Evolutionary conservation across 179 eudicot genomes (phyloP).

Genomic region (Pouteria campechiana): DNA sequence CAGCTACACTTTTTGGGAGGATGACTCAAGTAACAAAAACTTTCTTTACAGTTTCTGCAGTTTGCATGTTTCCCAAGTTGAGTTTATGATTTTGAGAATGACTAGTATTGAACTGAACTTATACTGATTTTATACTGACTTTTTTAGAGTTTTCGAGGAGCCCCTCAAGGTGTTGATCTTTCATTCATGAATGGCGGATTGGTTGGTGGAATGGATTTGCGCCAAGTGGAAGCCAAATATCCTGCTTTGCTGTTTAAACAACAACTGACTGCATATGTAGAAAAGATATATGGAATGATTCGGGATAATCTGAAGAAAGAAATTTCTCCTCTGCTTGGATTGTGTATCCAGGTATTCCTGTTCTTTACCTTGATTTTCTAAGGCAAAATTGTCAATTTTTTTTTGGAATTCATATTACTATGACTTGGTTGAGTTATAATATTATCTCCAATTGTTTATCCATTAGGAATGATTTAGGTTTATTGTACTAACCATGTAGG

Average conservation of each 20-base stretch:
- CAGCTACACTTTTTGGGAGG: conserved; percentile 68
- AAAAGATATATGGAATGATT: conserved; percentile 88
- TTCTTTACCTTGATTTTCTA: too few species aligned
- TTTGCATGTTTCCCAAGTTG: neutral
- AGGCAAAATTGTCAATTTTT: too few species aligned
- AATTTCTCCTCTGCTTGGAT: conserved; percentile 77
- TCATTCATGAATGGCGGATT: conserved; percentile 34
- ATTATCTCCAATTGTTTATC: too few species aligned
- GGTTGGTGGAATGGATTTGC: conserved; percentile 36
- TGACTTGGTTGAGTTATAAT: too few species aligned
- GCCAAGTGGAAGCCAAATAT: conserved; percentile 79
- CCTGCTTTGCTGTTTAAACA: conserved; percentile 89
- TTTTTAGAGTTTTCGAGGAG: conserved; percentile 76
- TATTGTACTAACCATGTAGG: conserved; percentile 36
- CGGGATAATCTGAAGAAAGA: conserved; percentile 83
- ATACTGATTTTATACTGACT: neutral
- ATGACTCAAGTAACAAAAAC: conserved; percentile 50
- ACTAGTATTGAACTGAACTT: neutral
- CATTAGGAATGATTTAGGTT: too few species aligned
- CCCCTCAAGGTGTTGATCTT: conserved; percentile 57
- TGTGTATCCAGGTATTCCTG: conserved; percentile 83
- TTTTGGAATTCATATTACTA: too few species aligned
- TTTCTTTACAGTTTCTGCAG: neutral
- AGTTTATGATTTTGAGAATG: neutral
- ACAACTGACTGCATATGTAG: conserved; percentile 85